These are phyloP conservation scores for Colletotrichum higginsianum DNA, from an alignment of 2,329 filamentous ascomycete species.

Conservation along the genomic window DNA sequence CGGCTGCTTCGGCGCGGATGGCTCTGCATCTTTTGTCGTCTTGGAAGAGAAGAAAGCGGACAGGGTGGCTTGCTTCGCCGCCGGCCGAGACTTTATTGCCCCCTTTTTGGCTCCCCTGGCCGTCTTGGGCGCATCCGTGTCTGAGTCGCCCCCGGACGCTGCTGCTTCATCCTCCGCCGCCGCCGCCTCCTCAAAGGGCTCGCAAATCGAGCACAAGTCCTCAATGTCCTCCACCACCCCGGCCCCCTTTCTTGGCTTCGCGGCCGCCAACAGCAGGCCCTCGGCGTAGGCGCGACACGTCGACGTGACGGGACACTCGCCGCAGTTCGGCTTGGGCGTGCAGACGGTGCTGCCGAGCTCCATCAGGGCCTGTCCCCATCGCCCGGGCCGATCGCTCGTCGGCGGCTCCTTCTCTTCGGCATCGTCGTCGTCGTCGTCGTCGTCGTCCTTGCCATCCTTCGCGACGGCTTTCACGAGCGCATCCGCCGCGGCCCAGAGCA, in stretches of 20 bases:
- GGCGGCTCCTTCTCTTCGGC: conserved; percentile 45
- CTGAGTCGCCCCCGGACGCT: conserved; percentile 9
- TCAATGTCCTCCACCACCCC: conserved; percentile 61
- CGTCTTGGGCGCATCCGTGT: conserved; percentile 33
- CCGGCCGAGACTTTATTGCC: conserved; percentile 11
- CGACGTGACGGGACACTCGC: conserved; percentile 63
- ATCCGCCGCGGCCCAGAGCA: conserved; percentile 72
- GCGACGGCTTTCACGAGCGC: conserved; percentile 68
- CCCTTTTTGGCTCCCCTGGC: conserved; percentile 21
- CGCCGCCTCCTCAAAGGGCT: conserved; percentile 58
- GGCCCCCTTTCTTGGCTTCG: conserved; percentile 41
- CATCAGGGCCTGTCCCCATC: conserved; percentile 77
- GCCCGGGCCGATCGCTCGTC: conserved; percentile 66
- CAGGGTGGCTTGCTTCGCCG: conserved; percentile 50
- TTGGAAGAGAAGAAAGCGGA: conserved; percentile 55
- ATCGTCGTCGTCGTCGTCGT: conserved; percentile 34
- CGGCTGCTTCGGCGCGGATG: conserved; percentile 17
- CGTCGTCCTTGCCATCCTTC: conserved; percentile 49
- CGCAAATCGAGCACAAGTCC: conserved; percentile 65
- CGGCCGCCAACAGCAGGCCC: conserved; percentile 54
- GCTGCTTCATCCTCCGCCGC: conserved; percentile 44
- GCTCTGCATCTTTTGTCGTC: conserved; percentile 26
- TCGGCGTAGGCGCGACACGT: conserved; percentile 68
- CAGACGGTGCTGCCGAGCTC: conserved; percentile 76
- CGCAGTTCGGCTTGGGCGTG: conserved; percentile 71